Evolutionary conservation across 805 yeast species (phyloP).

Genomic region (Metschnikowia reukaufii): DNA sequence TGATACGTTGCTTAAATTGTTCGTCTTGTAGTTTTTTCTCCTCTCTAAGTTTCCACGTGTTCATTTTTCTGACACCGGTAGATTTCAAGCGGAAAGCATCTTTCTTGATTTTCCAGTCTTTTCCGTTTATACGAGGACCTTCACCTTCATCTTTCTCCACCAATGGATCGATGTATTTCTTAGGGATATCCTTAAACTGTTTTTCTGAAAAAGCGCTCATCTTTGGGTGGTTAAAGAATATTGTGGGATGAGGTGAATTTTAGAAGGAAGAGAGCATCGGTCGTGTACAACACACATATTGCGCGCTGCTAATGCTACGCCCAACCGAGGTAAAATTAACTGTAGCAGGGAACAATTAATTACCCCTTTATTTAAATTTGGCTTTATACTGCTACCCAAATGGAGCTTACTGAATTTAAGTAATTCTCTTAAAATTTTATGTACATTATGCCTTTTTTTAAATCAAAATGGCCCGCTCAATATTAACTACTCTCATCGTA

Average conservation of each 20-base stretch:
- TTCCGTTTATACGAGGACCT: constrained; percentile 61
- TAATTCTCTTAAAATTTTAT: no score
- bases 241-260: constrained; percentile 10
- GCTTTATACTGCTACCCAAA: no score
- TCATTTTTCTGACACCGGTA: constrained; percentile 49
- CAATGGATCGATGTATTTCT: constrained; percentile 36
- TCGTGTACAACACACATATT: constrained; percentile 3
- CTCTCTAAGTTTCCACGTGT: constrained; percentile 66
- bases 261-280: neutral
- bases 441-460: no score
- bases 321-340: neutral
- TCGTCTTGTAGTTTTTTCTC: constrained; percentile 64
- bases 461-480: no score
- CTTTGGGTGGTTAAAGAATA: neutral
- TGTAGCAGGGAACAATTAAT: no score
- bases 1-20: constrained; percentile 65
- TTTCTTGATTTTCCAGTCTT: constrained; percentile 69
- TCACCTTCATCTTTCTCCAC: constrained; percentile 37
- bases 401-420: neutral
- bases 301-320: constrained; percentile 7
- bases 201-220: constrained; percentile 35
- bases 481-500: constrained; percentile 4
- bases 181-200: constrained; percentile 34
- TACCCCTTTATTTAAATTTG: no score
- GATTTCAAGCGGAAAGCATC: constrained; percentile 65